Percentiles rank a stretch among this genome's conserved stretches.
Evolutionary conservation across 148 eudicot species (phyloP).

Genomic region (Chenopodium album): DNA sequence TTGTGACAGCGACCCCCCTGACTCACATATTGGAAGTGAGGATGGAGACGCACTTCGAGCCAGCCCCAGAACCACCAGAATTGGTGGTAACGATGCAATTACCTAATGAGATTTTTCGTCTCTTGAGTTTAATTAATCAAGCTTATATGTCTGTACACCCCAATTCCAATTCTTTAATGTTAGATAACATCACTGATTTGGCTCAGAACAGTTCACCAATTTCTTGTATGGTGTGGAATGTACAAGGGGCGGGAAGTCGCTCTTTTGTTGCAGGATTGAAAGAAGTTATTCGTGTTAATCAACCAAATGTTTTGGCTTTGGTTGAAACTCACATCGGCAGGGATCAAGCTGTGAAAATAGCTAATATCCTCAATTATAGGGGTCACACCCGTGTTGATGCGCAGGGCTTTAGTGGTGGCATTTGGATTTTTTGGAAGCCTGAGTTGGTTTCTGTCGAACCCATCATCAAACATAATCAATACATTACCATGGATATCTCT

Average conservation of each 20-base stretch:
- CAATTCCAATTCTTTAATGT: neutral
- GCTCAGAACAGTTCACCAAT: neutral
- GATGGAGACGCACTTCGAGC: no score
- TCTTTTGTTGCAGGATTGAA: neutral
- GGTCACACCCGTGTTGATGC: neutral
- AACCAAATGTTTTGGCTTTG: neutral
- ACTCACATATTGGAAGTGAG: no score
- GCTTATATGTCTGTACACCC: no score
- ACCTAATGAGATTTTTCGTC: no score
- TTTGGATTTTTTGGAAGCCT: no score
- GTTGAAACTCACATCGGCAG: neutral
- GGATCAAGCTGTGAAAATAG: neutral
- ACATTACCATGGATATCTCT: no score
- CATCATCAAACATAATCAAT: no score
- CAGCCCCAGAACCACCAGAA: no score
- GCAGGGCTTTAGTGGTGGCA: neutral
- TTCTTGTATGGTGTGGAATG: neutral
- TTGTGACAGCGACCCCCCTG: no score
- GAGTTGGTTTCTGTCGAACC: no score
- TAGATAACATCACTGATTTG: neutral
- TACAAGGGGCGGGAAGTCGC: neutral
- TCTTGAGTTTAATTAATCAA: no score
- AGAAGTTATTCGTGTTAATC: neutral
- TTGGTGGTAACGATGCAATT: no score
- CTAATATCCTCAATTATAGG: neutral